A percentile compares a stretch with the other conserved stretches of the same genome.
Evolutionary conservation across 2,329 filamentous ascomycete species (phyloP).

Genomic region (Alternaria rosae): DNA sequence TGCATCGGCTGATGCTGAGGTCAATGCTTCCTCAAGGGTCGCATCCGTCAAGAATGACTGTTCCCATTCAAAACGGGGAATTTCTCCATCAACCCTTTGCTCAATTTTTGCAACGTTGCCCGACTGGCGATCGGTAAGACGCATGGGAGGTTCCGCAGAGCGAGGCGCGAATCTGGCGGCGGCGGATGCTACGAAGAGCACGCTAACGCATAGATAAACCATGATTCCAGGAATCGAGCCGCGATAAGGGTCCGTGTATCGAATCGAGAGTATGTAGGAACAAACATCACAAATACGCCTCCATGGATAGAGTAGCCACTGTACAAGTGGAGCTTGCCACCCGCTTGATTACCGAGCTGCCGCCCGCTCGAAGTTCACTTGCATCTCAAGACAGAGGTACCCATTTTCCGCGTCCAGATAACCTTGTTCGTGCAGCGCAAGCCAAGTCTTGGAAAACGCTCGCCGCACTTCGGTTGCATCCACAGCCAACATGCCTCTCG

Average conservation of each 20-base stretch:
- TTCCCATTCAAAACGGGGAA: neutral
- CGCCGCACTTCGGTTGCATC: neutral
- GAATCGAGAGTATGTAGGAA: neutral
- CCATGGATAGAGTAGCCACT: neutral
- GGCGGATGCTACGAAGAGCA: neutral
- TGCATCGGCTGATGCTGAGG: neutral
- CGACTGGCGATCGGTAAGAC: neutral
- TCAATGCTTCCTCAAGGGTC: neutral
- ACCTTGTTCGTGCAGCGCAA: neutral
- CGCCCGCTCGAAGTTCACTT: neutral
- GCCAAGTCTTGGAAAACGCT: neutral
- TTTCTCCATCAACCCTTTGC: neutral
- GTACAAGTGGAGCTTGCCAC: neutral
- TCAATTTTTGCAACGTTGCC: neutral
- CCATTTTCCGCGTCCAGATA: neutral
- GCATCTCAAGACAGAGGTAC: neutral
- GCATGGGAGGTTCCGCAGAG: neutral
- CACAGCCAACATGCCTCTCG: neutral
- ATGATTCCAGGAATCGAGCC: neutral
- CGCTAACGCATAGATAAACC: neutral
- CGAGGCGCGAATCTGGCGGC: neutral
- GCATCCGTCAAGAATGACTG: neutral
- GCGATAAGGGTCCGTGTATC: neutral
- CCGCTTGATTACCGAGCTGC: neutral
- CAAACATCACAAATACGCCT: neutral